A percentile compares a stretch with the other conserved stretches of the same genome.
phyloP scores from a whole-genome alignment of 148 eudicot genomes.

The Camellia lanceoleosa region DNA sequence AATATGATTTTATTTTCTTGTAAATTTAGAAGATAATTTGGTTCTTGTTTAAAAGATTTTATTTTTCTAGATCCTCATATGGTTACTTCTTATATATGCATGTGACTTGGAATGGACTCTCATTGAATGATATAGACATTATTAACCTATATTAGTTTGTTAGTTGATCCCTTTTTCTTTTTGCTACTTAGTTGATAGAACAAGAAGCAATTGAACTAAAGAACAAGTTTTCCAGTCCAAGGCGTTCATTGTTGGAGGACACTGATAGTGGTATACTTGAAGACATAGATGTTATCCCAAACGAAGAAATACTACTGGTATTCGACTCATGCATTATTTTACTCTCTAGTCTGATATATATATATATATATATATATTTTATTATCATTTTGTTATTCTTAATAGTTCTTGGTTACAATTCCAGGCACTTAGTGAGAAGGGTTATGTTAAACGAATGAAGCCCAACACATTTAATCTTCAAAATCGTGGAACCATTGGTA shows the following conservation, averaged over 20 bases:
- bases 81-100: neutral
- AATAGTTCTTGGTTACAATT: slow-evolving; percentile 12
- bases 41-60: neutral
- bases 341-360: neutral
- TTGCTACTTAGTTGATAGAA: slow-evolving; percentile 63
- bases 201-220: slow-evolving; percentile 87
- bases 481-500: slow-evolving; percentile 91
- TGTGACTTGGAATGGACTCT: neutral
- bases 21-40: neutral
- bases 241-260: slow-evolving; percentile 85
- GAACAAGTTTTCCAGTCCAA: slow-evolving; percentile 80
- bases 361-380: neutral
- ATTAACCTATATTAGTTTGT: neutral
- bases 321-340: slow-evolving; percentile 3
- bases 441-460: slow-evolving; percentile 93
- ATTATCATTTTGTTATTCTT: neutral
- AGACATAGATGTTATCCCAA: slow-evolving; percentile 92
- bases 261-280: slow-evolving; percentile 76
- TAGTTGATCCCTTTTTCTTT: neutral
- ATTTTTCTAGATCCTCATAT: neutral
- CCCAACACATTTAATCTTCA: slow-evolving; percentile 85
- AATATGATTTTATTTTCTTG: neutral
- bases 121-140: neutral
- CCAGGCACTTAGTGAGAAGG: slow-evolving; percentile 96
- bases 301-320: slow-evolving; percentile 96